A percentile compares a stretch with the other conserved stretches of the same genome.
These are phyloP conservation scores for Quercus phellos DNA, from an alignment of 331 rosid genomes.

Conservation along the genomic window DNA sequence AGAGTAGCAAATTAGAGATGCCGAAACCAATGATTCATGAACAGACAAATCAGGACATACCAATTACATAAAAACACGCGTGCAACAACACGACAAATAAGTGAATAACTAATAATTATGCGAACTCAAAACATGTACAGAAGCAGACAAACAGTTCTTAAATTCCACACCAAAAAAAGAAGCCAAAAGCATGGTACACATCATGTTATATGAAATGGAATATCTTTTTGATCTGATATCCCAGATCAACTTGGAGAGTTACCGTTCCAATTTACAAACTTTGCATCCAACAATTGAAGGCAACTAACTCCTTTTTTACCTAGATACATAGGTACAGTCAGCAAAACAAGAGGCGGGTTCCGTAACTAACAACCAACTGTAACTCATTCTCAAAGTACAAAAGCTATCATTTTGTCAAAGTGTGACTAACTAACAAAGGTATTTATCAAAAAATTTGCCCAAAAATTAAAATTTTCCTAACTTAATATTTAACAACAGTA, in stretches of 20 bases:
- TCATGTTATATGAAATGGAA: background rate
- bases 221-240: background rate
- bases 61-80: background rate
- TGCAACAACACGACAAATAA: background rate
- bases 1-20: background rate
- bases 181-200: background rate
- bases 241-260: background rate
- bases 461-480: background rate
- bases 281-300: background rate
- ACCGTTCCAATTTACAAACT: background rate
- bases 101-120: too few species aligned
- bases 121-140: too few species aligned
- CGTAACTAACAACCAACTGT: background rate
- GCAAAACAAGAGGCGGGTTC: background rate
- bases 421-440: too few species aligned
- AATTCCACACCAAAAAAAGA: too few species aligned
- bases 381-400: background rate
- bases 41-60: background rate
- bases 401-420: background rate
- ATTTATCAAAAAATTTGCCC: too few species aligned
- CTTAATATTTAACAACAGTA: background rate
- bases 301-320: background rate
- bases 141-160: too few species aligned
- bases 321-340: background rate
- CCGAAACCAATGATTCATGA: slow-evolving; percentile 1